Conservation (phyloP, 2,329 filamentous ascomycete species). For the Hypoxylon sp. region DNA sequence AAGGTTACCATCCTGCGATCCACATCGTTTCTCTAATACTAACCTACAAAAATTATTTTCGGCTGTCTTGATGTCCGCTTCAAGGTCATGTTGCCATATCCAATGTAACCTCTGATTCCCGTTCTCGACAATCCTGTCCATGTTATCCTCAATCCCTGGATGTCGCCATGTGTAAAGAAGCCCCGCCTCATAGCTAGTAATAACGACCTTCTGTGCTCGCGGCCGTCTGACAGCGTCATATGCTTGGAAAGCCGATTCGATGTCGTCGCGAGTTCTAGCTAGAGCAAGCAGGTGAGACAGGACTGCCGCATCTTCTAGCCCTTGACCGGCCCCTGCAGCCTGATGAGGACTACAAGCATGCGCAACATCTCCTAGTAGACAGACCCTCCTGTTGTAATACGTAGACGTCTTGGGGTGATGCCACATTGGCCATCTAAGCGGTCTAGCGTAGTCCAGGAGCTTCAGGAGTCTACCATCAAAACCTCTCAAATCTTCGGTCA, state of each 20-base stretch:
- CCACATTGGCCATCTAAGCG: constrained; percentile 47
- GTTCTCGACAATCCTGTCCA: constrained; percentile 51
- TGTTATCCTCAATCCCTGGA: constrained; percentile 48
- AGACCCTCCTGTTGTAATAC: constrained; percentile 45
- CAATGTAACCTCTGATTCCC: constrained; percentile 50
- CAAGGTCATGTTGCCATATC: constrained; percentile 53
- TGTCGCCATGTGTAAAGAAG: constrained; percentile 49
- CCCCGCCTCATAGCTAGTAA: constrained; percentile 51
- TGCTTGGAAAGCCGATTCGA: constrained; percentile 46
- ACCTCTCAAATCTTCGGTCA: constrained; percentile 45
- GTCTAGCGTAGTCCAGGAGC: constrained; percentile 47
- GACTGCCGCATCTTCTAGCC: constrained; percentile 49
- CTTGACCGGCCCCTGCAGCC: constrained; percentile 49
- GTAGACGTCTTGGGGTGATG: constrained; percentile 48
- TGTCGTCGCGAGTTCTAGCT: constrained; percentile 36
- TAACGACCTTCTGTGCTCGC: constrained; percentile 51
- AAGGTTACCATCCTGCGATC: constrained; percentile 17
- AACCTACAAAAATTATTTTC: constrained; percentile 40
- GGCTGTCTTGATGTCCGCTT: constrained; percentile 46
- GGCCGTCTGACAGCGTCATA: constrained; percentile 52
- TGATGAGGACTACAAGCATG: constrained; percentile 48
- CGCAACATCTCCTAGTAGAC: constrained; percentile 49
- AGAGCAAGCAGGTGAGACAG: constrained; percentile 46
- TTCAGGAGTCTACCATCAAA: constrained; percentile 45
- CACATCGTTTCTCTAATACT: constrained; percentile 19